Evolutionary conservation across 2,329 filamentous ascomycete genomes (phyloP).

Genomic region (Alternaria arborescens): DNA sequence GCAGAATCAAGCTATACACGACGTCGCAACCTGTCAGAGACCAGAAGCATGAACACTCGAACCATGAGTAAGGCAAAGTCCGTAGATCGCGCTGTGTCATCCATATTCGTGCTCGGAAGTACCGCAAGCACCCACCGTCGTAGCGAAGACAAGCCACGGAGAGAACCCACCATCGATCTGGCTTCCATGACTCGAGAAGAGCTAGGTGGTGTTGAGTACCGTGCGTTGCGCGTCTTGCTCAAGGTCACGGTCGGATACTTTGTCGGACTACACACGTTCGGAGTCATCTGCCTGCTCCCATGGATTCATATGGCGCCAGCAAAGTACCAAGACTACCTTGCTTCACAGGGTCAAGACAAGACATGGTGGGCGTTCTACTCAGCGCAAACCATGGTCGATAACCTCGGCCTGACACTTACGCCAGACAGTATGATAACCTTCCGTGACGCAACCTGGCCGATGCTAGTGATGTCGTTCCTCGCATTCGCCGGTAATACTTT

Average conservation of each 20-base stretch:
- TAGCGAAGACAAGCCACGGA: conserved; percentile 38
- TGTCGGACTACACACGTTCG: conserved; percentile 81
- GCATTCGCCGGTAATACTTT: conserved; percentile 95
- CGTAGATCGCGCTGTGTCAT: conserved; percentile 52
- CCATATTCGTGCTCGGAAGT: conserved; percentile 51
- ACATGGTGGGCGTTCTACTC: conserved; percentile 82
- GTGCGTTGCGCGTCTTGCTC: conserved; percentile 85
- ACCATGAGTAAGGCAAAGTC: conserved; percentile 46
- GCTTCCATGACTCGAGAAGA: conserved; percentile 70
- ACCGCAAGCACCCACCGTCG: conserved; percentile 69
- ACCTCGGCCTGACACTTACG: conserved; percentile 89
- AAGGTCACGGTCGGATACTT: conserved; percentile 77
- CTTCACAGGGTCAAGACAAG: conserved; percentile 52
- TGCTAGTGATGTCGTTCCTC: conserved; percentile 82
- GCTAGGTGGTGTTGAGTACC: conserved; percentile 94
- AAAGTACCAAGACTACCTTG: conserved; percentile 59
- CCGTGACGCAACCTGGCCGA: conserved; percentile 74
- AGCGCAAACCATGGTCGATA: conserved; percentile 86
- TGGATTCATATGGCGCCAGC: conserved; percentile 69
- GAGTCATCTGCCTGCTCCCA: conserved; percentile 75
- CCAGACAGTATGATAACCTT: conserved; percentile 95
- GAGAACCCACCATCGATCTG: conserved; percentile 56
- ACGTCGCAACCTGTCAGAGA: conserved; percentile 18
- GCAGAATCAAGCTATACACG: conserved; percentile 6
- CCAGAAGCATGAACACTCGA: conserved; percentile 26